These are phyloP conservation scores for Xylaria polymorpha DNA, from an alignment of 2,329 filamentous ascomycete genomes.

Conservation along the genomic window DNA sequence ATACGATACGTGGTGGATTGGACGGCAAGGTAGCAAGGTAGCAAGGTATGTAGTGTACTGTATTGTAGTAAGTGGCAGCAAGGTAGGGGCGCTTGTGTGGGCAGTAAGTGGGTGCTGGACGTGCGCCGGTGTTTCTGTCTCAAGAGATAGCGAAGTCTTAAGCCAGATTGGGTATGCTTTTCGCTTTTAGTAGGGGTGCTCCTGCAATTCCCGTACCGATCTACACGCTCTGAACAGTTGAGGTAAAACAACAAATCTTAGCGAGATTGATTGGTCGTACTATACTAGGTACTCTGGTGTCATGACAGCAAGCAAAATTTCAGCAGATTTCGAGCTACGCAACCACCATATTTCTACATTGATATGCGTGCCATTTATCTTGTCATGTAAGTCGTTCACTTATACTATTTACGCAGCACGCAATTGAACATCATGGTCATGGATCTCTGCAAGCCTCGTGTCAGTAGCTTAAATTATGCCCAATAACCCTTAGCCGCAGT, in stretches of 20 bases:
- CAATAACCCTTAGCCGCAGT: neutral
- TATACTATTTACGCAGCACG: too few species aligned
- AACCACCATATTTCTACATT: neutral
- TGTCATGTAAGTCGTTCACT: neutral
- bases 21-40: slow-evolving; percentile 15
- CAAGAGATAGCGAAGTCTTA: slow-evolving; percentile 27
- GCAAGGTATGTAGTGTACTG: too few species aligned
- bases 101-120: slow-evolving; percentile 31
- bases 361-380: neutral
- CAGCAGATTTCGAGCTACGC: too few species aligned
- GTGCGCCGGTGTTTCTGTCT: slow-evolving; percentile 34
- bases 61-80: neutral
- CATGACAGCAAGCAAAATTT: too few species aligned
- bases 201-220: slow-evolving; percentile 7
- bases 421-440: slow-evolving; percentile 7
- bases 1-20: slow-evolving; percentile 14
- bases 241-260: slow-evolving; percentile 21
- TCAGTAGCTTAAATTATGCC: slow-evolving; percentile 17
- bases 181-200: neutral
- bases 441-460: slow-evolving; percentile 21
- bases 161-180: slow-evolving; percentile 16
- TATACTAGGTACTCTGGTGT: too few species aligned
- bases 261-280: slow-evolving; percentile 7
- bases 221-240: slow-evolving; percentile 6
- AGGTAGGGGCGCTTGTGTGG: slow-evolving; percentile 17